These are phyloP conservation scores for Leptodontidium sp. DNA, from an alignment of 2,329 filamentous ascomycete species.

Conservation along the genomic window DNA sequence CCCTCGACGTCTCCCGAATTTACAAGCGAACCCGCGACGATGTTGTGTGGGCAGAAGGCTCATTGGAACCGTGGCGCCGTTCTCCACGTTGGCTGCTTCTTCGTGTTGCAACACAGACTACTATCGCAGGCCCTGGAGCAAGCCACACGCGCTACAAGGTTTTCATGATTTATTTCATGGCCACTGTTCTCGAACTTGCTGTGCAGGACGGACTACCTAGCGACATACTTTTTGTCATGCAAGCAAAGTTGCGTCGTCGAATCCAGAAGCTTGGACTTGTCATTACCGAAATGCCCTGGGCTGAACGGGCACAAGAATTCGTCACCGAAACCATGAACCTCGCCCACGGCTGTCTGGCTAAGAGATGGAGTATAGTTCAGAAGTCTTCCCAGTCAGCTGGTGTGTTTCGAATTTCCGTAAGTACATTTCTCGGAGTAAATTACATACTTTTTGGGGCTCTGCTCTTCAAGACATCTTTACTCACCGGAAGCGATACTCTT, in stretches of 20 bases:
- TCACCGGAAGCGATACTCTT: too few species aligned
- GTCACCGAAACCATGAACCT: slow-evolving; percentile 28
- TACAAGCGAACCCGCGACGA: slow-evolving; percentile 64
- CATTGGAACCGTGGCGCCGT: slow-evolving; percentile 55
- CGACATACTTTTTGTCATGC: slow-evolving; percentile 52
- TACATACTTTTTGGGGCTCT: too few species aligned
- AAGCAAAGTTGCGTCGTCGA: slow-evolving; percentile 54
- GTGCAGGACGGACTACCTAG: slow-evolving; percentile 31
- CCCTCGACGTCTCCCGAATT: slow-evolving; percentile 46
- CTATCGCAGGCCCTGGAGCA: neutral
- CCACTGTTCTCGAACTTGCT: slow-evolving; percentile 46
- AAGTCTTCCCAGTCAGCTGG: slow-evolving; percentile 72
- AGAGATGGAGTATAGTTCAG: slow-evolving; percentile 39
- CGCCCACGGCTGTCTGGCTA: slow-evolving; percentile 28
- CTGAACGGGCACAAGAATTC: slow-evolving; percentile 22
- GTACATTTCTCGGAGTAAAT: too few species aligned
- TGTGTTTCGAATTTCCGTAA: slow-evolving; percentile 58
- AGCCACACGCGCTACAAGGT: slow-evolving; percentile 54
- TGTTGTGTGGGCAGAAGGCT: slow-evolving; percentile 52
- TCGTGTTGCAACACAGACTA: slow-evolving; percentile 57
- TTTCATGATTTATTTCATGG: slow-evolving; percentile 58
- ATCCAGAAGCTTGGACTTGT: slow-evolving; percentile 50
- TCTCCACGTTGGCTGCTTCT: slow-evolving; percentile 64
- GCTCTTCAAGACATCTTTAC: too few species aligned
- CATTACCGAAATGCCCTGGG: slow-evolving; percentile 19